Base-by-base conservation (phyloP, 371 early-diverging fungal species). In the Syncephalastrum racemosum region DNA sequence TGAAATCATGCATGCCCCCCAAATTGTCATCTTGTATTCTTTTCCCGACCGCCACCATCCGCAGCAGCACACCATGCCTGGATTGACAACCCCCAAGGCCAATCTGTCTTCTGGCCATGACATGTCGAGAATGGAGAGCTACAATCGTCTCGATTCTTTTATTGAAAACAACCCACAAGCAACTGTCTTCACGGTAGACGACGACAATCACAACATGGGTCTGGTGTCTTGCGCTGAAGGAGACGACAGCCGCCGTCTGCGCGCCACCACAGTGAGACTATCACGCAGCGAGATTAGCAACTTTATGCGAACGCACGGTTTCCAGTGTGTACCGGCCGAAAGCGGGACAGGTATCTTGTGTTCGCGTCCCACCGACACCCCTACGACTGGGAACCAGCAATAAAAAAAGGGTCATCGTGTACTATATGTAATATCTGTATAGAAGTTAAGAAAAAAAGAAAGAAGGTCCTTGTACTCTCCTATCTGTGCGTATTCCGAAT, bases 141-240 rank as follows among this genome's bases (percentile, higher is more conserved):
- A 64, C 49, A 57, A 50, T 39, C 60, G 65, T 24, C 53, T 64
- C 3, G 61, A 56, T 10, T 27, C 39, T 2, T 66, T 66, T 36
- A 12, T 64, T 36, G 41, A 56, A 10, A 46, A 40, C 13, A 44
- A 25, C 5, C 36, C 36, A 10, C 36, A 31, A 31, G 58, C 60
- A 7, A 47, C 41, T 4, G 39, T 51, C 14, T 66, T 66, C 23
- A 49, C 57, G 0, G 55, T 58, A 2, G 66, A 66, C 51, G 66
- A 66, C 36, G 61, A 66, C 43, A 60, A 66, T 27, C 61, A 66
- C 43, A 58, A 49, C 50, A 58, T 66, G 58, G 61, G 66, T 25
- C 36, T 61, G 7, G 18, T 60, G 15, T 31, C 36, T 2, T 58
- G 55, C 16, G 66, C 66, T 16, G 50, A 58, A 46, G 36, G 36